Evolutionary conservation across 2,329 filamentous ascomycete species (phyloP), one percentile per base, ranked within the genome.

Genomic region (Blastomyces emzantsi): DNA sequence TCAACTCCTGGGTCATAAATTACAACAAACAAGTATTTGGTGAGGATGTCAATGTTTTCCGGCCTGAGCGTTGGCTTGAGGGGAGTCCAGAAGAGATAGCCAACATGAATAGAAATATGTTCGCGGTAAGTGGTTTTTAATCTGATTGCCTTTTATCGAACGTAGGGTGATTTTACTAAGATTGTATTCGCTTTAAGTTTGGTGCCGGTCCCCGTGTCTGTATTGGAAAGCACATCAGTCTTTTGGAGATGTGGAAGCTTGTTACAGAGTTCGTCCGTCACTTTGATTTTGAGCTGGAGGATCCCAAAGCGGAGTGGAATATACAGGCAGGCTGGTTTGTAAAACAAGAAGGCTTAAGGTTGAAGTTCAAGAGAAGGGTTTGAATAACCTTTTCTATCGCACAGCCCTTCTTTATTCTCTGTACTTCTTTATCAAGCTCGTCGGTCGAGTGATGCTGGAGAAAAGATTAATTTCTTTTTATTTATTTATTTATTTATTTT

Each of bases 1-100:
- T 78, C 25, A 79, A 77, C 63, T 70, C 77, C 0, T 77, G 75
- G 71, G 75, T 78, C 0, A 65, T 78, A 0, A 76, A 80, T 30
- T 70, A 72, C 39, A 72, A 79, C 62, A 68, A 70, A 41, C 66
- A 66, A 0, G 70, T 80, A 3, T 71, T 64, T 62, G 67, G 67
- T 8, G 61, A 66, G 13, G 67, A 79, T 64, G 72, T 76, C 0
- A 71, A 74, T 22, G 66, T 70, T 0, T 81, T 74, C 65, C 67
- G 69, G 39, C 78, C 79, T 0, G 77, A 78, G 63, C 68, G 79
- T 45, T 81, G 79, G 74, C 75, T 57, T 70, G 72, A 60, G 68
- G 62, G 60, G 62, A 13, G 59, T 52, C 22, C 45, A 63, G 28
- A 69, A 70, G 59, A 64, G 62, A 22, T 45, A 58, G 39, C 64